A percentile compares a stretch with the other conserved stretches of the same genome.
Evolutionary conservation across 495 filamentous ascomycete genomes (phyloP).

Genomic region (Penicillium manginii): DNA sequence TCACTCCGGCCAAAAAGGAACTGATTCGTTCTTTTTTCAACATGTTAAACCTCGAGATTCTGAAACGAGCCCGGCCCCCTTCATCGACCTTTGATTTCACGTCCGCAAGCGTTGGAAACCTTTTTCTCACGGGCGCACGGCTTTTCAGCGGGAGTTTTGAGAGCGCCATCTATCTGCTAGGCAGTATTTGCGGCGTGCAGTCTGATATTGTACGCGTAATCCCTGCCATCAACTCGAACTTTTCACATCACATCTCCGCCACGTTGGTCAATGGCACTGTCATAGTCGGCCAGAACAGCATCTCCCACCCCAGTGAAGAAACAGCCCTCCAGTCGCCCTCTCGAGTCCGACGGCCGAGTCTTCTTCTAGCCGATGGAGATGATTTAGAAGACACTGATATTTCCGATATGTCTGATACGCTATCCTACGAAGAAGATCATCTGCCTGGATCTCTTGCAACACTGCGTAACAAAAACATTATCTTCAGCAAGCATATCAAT

Average conservation of each 20-base stretch:
- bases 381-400: conserved; percentile 69
- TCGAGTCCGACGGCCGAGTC: conserved; percentile 37
- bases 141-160: conserved; percentile 83
- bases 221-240: conserved; percentile 91
- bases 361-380: conserved; percentile 49
- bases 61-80: conserved; percentile 79
- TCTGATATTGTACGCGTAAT: conserved; percentile 71
- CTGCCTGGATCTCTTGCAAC: conserved; percentile 82
- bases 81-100: conserved; percentile 84
- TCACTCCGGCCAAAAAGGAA: conserved; percentile 84
- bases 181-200: conserved; percentile 79
- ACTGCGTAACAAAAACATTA: conserved; percentile 76
- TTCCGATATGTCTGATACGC: conserved; percentile 52
- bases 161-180: conserved; percentile 79
- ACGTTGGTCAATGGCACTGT: conserved; percentile 73
- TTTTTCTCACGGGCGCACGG: conserved; percentile 85
- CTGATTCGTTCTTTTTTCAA: conserved; percentile 91
- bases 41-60: conserved; percentile 83
- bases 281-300: conserved; percentile 92
- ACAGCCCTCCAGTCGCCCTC: conserved; percentile 48
- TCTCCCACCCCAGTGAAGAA: conserved; percentile 75
- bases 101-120: conserved; percentile 86
- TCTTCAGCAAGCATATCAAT: conserved; percentile 73
- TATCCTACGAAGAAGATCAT: conserved; percentile 75
- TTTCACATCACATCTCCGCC: conserved; percentile 90